phyloP scores from a whole-genome alignment of 768 basidiomycete species.

The Naematelia aurantialba region DNA sequence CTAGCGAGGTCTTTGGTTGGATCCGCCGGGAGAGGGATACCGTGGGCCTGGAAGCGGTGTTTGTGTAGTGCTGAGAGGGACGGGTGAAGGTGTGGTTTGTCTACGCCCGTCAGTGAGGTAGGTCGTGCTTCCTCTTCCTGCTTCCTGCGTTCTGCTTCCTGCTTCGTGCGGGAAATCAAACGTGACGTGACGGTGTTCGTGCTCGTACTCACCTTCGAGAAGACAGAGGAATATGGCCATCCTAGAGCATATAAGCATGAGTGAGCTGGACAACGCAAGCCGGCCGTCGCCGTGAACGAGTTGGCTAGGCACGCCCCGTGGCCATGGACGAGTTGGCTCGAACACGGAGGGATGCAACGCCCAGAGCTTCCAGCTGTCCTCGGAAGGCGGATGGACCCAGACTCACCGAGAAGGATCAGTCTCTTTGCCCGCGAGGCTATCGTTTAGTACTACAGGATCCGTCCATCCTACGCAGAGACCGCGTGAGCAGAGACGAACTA shows the following conservation, averaged over 20 bases:
- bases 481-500: slow-evolving; percentile 1
- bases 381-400: too few relatives aligned
- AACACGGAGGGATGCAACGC: too few relatives aligned
- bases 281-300: neutral
- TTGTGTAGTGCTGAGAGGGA: slow-evolving; percentile 30
- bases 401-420: slow-evolving; percentile 30
- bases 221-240: slow-evolving; percentile 40
- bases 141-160: too few relatives aligned
- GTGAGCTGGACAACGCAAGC: neutral
- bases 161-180: too few relatives aligned
- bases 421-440: slow-evolving; percentile 17
- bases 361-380: too few relatives aligned
- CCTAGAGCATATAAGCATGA: slow-evolving; percentile 5
- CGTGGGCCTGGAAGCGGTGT: slow-evolving; percentile 26
- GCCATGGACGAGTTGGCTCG: neutral
- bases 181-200: too few relatives aligned
- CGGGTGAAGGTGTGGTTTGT: slow-evolving; percentile 35
- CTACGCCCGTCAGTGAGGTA: slow-evolving; percentile 6
- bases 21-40: slow-evolving; percentile 24
- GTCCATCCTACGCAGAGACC: slow-evolving; percentile 16
- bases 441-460: neutral
- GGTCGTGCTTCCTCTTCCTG: too few relatives aligned
- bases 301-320: neutral
- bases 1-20: slow-evolving; percentile 23
- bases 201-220: slow-evolving; percentile 29